These are phyloP conservation scores for Geotrichum restrictum DNA, from an alignment of 1,139 yeast genomes.

Conservation along the genomic window DNA sequence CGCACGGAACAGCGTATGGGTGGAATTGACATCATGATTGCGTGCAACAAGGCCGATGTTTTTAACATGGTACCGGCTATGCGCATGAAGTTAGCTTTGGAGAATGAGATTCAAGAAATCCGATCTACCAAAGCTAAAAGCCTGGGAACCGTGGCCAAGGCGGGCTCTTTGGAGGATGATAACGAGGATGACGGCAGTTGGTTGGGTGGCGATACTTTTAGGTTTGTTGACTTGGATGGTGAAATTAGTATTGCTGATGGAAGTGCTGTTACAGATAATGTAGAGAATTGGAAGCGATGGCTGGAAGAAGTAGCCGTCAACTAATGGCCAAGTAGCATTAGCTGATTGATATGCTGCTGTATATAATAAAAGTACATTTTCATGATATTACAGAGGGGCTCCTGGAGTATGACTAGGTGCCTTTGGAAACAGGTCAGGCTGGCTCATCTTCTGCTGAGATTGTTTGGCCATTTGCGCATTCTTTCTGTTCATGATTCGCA, in stretches of 20 bases:
- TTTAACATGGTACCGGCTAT: constrained; percentile 73
- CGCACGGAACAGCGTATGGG: constrained; percentile 34
- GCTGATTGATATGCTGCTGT: background rate
- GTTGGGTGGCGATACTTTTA: constrained; percentile 50
- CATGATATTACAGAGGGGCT: constrained; percentile 1
- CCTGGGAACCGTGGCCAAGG: constrained; percentile 44
- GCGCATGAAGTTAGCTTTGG: constrained; percentile 57
- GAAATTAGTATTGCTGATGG: constrained; percentile 69
- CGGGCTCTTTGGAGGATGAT: constrained; percentile 36
- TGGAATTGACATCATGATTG: constrained; percentile 69
- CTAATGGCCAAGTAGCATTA: constrained; percentile 11
- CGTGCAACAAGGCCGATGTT: constrained; percentile 77
- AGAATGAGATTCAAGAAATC: constrained; percentile 58
- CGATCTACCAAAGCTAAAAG: constrained; percentile 47
- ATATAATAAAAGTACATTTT: constrained; percentile 10
- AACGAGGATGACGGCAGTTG: constrained; percentile 42
- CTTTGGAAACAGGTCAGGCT: constrained; percentile 53
- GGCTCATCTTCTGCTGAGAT: constrained; percentile 43
- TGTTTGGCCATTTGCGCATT: constrained; percentile 43
- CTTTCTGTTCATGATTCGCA: constrained; percentile 47
- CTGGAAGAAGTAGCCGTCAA: constrained; percentile 68
- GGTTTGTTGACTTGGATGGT: constrained; percentile 67
- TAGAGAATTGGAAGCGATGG: constrained; percentile 70
- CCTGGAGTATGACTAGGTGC: constrained; percentile 43
- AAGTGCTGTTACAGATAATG: constrained; percentile 55